Base-by-base conservation (phyloP, 139 green algal species). In the Trebouxia sp. region DNA sequence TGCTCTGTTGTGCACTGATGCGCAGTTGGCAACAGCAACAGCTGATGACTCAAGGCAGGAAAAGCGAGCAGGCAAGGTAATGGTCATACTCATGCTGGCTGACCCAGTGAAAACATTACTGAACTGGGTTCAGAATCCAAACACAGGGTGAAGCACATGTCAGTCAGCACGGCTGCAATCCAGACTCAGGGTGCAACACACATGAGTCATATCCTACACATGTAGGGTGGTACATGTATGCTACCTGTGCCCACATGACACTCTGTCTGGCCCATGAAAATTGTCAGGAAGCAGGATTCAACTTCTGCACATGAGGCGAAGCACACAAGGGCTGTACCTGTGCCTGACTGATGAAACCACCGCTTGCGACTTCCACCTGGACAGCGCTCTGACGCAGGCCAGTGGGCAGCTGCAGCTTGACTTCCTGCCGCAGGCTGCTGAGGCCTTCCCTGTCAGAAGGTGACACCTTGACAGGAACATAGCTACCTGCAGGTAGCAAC, bases 361-460 rank as follows among this genome's bases (percentile, higher is more conserved):
- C 83, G 6, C 85, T 80, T 30, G 81, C 82, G 3, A 91, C 70
- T 47, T 91, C 87, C 51, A 91, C 9, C 76, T 87, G 79, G 50
- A 91, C 32, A 7, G 80, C 47, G 39, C 87, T 85, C 6, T 17
- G 24, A 14, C 15, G 15, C 58, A 69, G 32, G 24, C 43, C 42
- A n/a, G 66, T 37, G 0, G 65, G 42, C 37, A 89, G 42, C 50
- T 56, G 66, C 74, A 89, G 20, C 17, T 53, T 32, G 41, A 89
- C 50, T 28, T 75, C 48, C 79, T 89, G 56, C 62, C 62, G 15
- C n/a, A 45, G 28, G 66, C 47, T 70, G 22, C 20, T 53, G 41
- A n/a, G 37, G 39, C 53, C 30, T 17, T 76, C 45, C 7, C 38
- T 38, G 42, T 75, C 56, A 24, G 24, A 20, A 8, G 37, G 38